phyloP scores from a whole-genome alignment of 2,329 filamentous ascomycete species.

The Nemania serpens region DNA sequence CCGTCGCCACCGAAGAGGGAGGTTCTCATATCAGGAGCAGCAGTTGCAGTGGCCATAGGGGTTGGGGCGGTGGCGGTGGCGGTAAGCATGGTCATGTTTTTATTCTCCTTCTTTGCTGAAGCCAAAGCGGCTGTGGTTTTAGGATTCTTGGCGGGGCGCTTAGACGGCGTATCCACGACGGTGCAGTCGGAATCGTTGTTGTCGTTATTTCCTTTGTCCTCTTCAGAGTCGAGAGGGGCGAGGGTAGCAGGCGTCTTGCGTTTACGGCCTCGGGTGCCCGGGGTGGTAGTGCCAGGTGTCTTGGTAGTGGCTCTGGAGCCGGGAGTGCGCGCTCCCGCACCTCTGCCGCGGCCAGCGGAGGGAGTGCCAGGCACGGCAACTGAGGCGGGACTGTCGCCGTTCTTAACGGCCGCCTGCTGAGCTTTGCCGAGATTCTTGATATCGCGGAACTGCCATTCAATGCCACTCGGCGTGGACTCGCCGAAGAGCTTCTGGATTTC shows the following conservation, averaged over 20 bases:
- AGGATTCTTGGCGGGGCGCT: slow-evolving; percentile 22
- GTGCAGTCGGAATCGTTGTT: slow-evolving; percentile 11
- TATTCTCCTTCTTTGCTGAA: not conserved
- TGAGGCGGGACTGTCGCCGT: slow-evolving; percentile 53
- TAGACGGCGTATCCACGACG: slow-evolving; percentile 14
- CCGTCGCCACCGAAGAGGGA: slow-evolving; percentile 26
- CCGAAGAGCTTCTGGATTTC: slow-evolving; percentile 65
- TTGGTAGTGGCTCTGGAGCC: slow-evolving; percentile 25
- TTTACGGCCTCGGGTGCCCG: slow-evolving; percentile 1
- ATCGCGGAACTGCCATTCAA: slow-evolving; percentile 64
- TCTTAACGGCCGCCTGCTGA: slow-evolving; percentile 50
- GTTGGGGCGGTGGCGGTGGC: not conserved
- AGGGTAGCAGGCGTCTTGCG: slow-evolving; percentile 19
- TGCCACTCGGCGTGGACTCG: slow-evolving; percentile 60
- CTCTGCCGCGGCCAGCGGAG: slow-evolving; percentile 10
- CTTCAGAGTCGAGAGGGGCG: slow-evolving; percentile 31
- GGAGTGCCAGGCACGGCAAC: slow-evolving; percentile 36
- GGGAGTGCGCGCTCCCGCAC: slow-evolving; percentile 4
- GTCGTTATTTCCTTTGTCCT: slow-evolving; percentile 38
- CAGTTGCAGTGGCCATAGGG: not conserved
- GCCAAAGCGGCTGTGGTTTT: slow-evolving; percentile 13
- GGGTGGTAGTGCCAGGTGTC: slow-evolving; percentile 18
- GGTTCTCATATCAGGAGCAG: not conserved
- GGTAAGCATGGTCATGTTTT: not conserved
- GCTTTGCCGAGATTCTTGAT: slow-evolving; percentile 59